These are phyloP conservation scores for Papilionanthe hybrid DNA, from an alignment of 116 monocot species.

Conservation along the genomic window DNA sequence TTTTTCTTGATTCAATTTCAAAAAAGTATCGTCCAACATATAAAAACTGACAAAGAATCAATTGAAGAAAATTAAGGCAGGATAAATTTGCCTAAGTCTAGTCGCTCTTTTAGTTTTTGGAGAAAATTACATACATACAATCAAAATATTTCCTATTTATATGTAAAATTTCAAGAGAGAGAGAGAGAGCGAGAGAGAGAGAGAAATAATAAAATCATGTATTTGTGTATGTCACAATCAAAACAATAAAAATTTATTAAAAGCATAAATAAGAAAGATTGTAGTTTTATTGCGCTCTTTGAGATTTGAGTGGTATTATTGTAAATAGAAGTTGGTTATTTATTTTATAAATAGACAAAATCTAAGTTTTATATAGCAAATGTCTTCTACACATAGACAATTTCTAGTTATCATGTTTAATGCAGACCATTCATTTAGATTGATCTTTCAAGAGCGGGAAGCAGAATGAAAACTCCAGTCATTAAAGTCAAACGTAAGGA, in stretches of 20 bases:
- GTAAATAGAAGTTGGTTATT: background rate
- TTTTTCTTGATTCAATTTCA: background rate
- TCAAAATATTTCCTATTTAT: background rate
- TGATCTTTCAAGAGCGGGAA: background rate
- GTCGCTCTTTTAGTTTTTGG: background rate
- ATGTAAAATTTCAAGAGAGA: background rate
- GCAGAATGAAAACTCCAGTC: background rate
- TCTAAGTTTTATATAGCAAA: background rate
- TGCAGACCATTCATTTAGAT: background rate
- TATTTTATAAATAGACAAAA: background rate
- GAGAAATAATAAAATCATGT: background rate
- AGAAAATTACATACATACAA: background rate
- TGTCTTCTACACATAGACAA: background rate
- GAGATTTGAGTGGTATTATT: background rate
- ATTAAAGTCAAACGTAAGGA: background rate
- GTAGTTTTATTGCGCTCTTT: background rate
- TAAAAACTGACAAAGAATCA: background rate
- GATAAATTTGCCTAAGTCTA: background rate
- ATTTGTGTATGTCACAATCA: background rate
- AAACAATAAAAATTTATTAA: background rate
- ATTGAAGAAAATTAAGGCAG: background rate
- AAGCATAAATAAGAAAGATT: background rate
- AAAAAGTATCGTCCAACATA: background rate
- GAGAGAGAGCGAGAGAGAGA: background rate
- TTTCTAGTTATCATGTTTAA: background rate